These are phyloP conservation scores for Macrophomina tecta DNA, from an alignment of 2,329 filamentous ascomycete genomes.

Conservation along the genomic window DNA sequence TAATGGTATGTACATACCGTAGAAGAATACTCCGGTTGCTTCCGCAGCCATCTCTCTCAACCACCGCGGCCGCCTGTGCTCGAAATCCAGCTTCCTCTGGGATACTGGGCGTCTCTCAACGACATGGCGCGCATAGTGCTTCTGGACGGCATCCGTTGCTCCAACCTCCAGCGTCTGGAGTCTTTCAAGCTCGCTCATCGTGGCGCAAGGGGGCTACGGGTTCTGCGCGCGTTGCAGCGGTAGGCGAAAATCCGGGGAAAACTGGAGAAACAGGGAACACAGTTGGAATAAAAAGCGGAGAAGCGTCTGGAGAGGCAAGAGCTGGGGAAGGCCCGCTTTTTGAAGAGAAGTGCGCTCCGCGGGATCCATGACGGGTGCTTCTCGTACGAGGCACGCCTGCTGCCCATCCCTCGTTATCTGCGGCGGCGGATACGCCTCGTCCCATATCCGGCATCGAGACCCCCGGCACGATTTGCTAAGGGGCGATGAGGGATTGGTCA, in stretches of 20 bases:
- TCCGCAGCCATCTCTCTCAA: constrained; percentile 63
- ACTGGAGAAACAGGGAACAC: neutral
- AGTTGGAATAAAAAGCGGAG: neutral
- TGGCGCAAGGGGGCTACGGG: neutral
- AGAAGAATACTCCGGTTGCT: constrained; percentile 64
- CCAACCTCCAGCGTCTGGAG: constrained; percentile 57
- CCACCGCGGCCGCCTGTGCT: constrained; percentile 59
- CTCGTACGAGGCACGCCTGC: neutral
- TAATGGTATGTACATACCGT: constrained; percentile 43
- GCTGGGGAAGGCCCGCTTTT: constrained; percentile 17
- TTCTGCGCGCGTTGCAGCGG: neutral
- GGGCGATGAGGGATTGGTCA: neutral
- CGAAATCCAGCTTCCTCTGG: constrained; percentile 61
- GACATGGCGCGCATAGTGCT: constrained; percentile 58
- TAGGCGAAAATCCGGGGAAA: neutral
- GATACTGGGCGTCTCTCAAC: constrained; percentile 58
- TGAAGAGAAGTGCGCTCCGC: neutral
- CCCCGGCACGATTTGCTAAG: neutral
- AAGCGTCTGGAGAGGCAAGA: neutral
- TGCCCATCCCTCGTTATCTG: neutral
- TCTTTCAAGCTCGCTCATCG: constrained; percentile 31
- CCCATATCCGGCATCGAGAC: neutral
- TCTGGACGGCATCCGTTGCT: constrained; percentile 59
- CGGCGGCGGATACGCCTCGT: neutral
- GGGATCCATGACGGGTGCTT: neutral